These are phyloP conservation scores for Mrakia blollopis DNA, from an alignment of 768 basidiomycete genomes.

Conservation along the genomic window DNA sequence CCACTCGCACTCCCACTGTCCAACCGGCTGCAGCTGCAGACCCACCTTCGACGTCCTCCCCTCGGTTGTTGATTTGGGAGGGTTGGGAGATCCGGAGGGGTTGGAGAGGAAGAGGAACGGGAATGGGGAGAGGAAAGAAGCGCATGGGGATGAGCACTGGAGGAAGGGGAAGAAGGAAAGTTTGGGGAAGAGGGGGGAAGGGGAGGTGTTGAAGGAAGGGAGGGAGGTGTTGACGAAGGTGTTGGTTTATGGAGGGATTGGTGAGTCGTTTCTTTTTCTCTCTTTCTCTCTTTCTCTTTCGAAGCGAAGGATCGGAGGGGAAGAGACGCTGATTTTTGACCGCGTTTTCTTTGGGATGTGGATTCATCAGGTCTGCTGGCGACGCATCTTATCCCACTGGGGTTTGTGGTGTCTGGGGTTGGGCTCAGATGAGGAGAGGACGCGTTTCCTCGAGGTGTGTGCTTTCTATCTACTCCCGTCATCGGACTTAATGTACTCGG, in stretches of 20 bases:
- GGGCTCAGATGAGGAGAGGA: constrained; percentile 7
- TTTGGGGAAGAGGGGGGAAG: constrained; percentile 16
- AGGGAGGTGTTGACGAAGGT: constrained; percentile 24
- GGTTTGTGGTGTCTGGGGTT: constrained; percentile 7
- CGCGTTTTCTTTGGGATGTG: too few relatives aligned
- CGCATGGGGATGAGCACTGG: too few relatives aligned
- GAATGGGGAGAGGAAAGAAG: neutral
- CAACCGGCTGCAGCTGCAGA: too few relatives aligned
- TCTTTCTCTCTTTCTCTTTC: too few relatives aligned
- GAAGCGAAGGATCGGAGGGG: too few relatives aligned
- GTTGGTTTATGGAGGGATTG: constrained; percentile 20
- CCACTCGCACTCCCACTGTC: neutral
- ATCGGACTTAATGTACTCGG: too few relatives aligned
- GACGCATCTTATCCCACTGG: neutral
- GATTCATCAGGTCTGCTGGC: neutral
- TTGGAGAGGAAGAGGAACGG: neutral
- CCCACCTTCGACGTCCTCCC: constrained; percentile 6
- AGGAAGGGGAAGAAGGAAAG: neutral
- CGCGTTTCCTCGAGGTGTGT: neutral
- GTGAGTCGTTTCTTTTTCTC: neutral
- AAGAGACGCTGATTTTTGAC: too few relatives aligned
- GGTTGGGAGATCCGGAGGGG: neutral
- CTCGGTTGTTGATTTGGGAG: constrained; percentile 19
- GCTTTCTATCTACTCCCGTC: too few relatives aligned
- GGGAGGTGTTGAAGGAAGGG: constrained; percentile 20